Base-by-base conservation (phyloP, 345 rosid genomes). In the Euphorbia peplus region DNA sequence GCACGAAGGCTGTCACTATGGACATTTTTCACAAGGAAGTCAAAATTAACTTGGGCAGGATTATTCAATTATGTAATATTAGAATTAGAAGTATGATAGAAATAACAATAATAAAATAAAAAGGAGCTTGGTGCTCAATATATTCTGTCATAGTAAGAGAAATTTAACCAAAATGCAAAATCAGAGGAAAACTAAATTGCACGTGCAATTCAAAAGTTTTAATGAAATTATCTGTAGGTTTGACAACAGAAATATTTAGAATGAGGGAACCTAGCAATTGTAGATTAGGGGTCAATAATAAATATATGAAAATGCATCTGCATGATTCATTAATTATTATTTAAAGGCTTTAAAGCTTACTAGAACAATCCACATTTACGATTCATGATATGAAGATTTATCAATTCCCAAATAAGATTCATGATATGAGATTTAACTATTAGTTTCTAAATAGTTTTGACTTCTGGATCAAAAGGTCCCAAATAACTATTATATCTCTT, bases 1-100 rank as follows among this genome's bases (percentile, higher is more conserved):
- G 87, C 78, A 85, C 78, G 0, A 71, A 73, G 67, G 92, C 96
- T 73, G 73, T 67, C 61, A 91, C 98, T 95, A 84, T 82, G 24
- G 57, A 57, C 11, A 67, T 22, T 63, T 10, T n/a, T 58, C 24
- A 44, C 13, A 25, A 3, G 6, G 5, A 29, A 19, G 51, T 48
- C 47, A 69, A 30, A 32, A 35, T 32, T 47, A 63, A 63, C 29
- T 42, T 1, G 0, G 51, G 52, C 42, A 63, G 12, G 24, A 22
- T 28, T 39, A 19, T 8, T 32, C 37, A 5, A 37, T 60, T 26
- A 60, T 25, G 0, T 21, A 39, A 39, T 7, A 39, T 8, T 37
- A 37, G 8, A 37, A 37, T 39, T 37, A 25, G 22, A 61, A 24
- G 19, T 26, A 62, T 25, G 39, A 14, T 22, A 10, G 19, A 39